Base-by-base conservation (phyloP, 2,329 filamentous ascomycete genomes). In the Clarireedia hainanense region DNA sequence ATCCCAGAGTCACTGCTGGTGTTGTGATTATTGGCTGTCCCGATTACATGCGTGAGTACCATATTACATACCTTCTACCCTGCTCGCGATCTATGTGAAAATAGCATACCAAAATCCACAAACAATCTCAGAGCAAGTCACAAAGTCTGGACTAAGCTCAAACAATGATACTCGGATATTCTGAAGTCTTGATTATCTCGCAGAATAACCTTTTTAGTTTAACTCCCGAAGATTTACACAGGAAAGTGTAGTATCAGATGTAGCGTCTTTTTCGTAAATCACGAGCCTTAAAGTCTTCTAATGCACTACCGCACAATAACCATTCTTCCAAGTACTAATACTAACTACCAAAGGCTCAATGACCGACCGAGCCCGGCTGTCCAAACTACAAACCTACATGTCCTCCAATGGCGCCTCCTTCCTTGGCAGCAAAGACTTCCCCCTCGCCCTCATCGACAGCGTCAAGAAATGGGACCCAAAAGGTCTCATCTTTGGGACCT, bases 11-110 rank as follows among this genome's bases (percentile, higher is more conserved):
- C 55, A 85, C 79, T n/a, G 85, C 88, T 0, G 91, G 81, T 1
- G 83, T 95, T 6, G 78, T 88, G 2, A 79, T 96, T 24, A 88
- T 97, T 52, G 94, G 92, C 1, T 96, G 91, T 70, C 90, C 91
- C 0, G 92, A 99, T 71, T 96, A 89, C 65, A 81, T 85, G 60
- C 77, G 88, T 83, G 64, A 73, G 69, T 75, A 9, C 12, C 17
- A 14, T 10, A 6, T 15, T 34, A 20, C 10, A 40, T 30, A 30
- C 27, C 6, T 30, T 30, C 27, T 30, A 10, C 27, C 7, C 27
- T 5, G 27, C 27, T 27, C 26, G 26, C 26, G 26, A 6, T 27
- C 26, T 7, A 27, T 7, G 26, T 5, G 26, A 27, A 27, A 7
- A 27, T 7, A 6, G 14, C 34, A 15, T 4, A 2, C 6, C 10